A percentile compares a stretch with the other conserved stretches of the same genome.
phyloP scores from a whole-genome alignment of 2,329 filamentous ascomycete genomes.

The Botrytis porri region DNA sequence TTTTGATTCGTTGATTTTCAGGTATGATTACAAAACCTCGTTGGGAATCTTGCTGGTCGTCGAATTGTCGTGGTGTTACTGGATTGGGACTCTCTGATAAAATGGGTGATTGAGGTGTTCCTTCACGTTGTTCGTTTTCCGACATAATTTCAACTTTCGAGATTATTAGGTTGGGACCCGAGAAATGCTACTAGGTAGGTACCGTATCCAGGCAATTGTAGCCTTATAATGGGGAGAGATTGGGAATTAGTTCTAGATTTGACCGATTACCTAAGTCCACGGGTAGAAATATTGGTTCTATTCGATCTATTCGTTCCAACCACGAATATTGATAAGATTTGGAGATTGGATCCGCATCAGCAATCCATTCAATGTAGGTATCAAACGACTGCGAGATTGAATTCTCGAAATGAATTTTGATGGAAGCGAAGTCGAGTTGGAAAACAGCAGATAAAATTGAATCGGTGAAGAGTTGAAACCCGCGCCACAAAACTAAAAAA shows the following conservation, averaged over 20 bases:
- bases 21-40: conserved; percentile 30
- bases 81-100: conserved; percentile 27
- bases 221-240: background rate
- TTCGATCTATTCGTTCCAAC: background rate
- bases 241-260: conserved; percentile 1
- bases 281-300: background rate
- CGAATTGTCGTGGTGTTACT: conserved; percentile 19
- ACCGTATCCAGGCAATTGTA: background rate
- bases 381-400: background rate
- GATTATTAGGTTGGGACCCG: background rate
- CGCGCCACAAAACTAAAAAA: background rate
- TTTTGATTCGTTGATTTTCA: conserved; percentile 28
- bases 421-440: background rate
- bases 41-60: conserved; percentile 19
- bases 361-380: background rate
- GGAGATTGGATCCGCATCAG: background rate
- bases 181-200: conserved; percentile 1
- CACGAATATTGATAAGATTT: background rate
- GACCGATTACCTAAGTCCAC: background rate
- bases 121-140: conserved; percentile 9
- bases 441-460: background rate
- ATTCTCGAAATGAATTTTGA: background rate
- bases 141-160: conserved; percentile 13
- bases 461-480: background rate
- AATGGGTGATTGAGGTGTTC: conserved; percentile 19